Conservation (phyloP, 23 red algal genomes). For the Gracilaria domingensis region DNA sequence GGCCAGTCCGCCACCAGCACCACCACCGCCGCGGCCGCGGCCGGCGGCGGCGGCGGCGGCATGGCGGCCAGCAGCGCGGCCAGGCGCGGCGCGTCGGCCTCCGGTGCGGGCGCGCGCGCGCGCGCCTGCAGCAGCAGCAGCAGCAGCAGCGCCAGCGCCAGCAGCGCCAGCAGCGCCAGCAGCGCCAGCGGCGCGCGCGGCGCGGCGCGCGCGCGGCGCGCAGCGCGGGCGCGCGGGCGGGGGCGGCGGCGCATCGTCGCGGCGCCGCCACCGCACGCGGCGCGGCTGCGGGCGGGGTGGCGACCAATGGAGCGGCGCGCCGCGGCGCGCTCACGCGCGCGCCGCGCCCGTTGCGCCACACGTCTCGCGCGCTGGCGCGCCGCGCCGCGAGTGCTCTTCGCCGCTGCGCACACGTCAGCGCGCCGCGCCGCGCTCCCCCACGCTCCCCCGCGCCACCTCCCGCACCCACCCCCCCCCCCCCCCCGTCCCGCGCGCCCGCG, state of each 20-base stretch:
- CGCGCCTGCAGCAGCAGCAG: not conserved
- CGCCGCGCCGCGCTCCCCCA: not conserved
- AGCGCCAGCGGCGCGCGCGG: not conserved
- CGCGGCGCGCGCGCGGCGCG: no score
- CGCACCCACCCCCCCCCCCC: not conserved
- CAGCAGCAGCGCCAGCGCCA: not conserved
- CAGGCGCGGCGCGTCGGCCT: not conserved
- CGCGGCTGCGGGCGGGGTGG: no score
- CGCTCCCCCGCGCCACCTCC: not conserved
- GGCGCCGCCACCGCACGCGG: not conserved
- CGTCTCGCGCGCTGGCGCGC: not conserved
- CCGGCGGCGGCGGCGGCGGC: not conserved
- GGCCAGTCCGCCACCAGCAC: slow-evolving; percentile 45
- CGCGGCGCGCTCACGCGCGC: not conserved
- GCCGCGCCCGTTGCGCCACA: no score
- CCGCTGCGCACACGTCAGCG: no score
- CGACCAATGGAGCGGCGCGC: no score
- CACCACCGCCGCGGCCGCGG: not conserved
- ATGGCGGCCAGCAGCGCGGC: not conserved
- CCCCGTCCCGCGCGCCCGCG: not conserved
- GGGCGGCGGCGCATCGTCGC: no score
- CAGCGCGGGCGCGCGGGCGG: not conserved
- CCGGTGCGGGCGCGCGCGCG: no score
- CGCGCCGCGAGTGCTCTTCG: no score
- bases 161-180: not conserved